A percentile compares a stretch with the other conserved stretches of the same genome.
Conservation (phyloP, 2,329 filamentous ascomycete genomes). For the Fusarium irregulare region DNA sequence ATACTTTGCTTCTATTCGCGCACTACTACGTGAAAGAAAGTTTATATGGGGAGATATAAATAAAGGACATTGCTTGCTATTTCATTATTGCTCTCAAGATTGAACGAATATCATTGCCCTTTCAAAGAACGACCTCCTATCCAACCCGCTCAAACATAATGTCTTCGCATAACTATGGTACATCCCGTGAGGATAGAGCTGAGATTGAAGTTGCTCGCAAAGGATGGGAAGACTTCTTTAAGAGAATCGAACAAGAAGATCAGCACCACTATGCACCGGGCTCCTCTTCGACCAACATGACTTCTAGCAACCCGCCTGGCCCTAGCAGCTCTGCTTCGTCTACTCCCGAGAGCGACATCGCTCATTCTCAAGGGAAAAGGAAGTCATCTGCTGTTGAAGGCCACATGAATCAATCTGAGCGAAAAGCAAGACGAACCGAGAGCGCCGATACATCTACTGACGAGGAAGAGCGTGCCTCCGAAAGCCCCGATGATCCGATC, state of each 20-base stretch:
- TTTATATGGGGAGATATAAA: fast-evolving
- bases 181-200: neutral
- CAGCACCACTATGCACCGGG: neutral
- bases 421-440: no score
- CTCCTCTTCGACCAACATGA: neutral
- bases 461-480: neutral
- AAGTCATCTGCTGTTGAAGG: neutral
- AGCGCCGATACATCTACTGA: no score
- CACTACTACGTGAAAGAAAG: no score
- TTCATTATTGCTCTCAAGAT: neutral
- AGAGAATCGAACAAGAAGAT: neutral
- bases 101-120: neutral
- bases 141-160: neutral
- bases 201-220: neutral
- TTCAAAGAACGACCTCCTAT: neutral
- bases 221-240: neutral
- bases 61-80: neutral
- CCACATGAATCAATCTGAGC: no score
- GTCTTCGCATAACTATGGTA: neutral
- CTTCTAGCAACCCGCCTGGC: neutral
- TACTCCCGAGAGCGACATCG: neutral
- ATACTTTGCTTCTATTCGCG: neutral
- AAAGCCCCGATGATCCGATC: neutral
- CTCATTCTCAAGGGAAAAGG: neutral
- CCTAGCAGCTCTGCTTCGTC: neutral